These are phyloP conservation scores for Carex myosuroides DNA, from an alignment of 176 grass and related monocot species.

Conservation along the genomic window DNA sequence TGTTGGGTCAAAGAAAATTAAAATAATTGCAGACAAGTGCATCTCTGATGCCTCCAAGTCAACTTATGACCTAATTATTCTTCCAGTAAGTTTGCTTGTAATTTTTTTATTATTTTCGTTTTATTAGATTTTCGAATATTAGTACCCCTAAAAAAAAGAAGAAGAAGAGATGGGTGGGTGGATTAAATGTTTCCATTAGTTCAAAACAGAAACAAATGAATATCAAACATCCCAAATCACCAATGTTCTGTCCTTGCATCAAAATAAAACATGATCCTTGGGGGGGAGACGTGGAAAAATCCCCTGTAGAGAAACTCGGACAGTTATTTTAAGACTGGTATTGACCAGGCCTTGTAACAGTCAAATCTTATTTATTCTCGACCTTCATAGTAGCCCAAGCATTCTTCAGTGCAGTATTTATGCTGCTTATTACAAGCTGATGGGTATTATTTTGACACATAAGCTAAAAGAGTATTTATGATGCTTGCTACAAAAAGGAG, in stretches of 20 bases:
- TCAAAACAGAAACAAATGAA: not conserved
- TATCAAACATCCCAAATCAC: not conserved
- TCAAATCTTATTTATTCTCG: not conserved
- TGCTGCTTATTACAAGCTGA: no score
- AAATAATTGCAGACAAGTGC: constrained; percentile 64
- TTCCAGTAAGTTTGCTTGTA: constrained; percentile 58
- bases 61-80: constrained; percentile 84
- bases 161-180: not conserved
- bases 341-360: not conserved
- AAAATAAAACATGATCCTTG: not conserved
- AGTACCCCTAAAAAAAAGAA: not conserved
- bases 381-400: not conserved
- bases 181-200: not conserved
- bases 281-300: not conserved
- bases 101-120: constrained; percentile 16
- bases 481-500: not conserved
- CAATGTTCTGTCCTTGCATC: not conserved
- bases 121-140: not conserved
- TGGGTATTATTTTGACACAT: no score
- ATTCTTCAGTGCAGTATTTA: not conserved
- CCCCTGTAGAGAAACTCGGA: not conserved
- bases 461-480: no score
- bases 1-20: constrained; percentile 57
- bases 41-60: constrained; percentile 54
- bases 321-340: not conserved